Evolutionary conservation across 176 grass and related monocot genomes (phyloP).

Genomic region (Aegilops bicornis): DNA sequence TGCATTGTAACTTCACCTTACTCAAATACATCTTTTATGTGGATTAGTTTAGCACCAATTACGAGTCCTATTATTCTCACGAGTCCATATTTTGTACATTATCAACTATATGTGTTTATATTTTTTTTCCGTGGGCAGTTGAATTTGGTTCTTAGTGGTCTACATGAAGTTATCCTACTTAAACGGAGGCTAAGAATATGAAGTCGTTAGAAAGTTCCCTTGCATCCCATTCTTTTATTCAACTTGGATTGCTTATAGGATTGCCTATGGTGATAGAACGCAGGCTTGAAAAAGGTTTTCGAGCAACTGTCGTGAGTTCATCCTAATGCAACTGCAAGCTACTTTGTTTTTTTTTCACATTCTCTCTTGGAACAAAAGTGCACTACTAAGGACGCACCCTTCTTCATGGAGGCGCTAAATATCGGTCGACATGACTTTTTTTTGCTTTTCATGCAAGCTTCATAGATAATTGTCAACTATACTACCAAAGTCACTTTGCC

Average conservation of each 20-base stretch:
- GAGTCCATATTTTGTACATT: conserved; percentile 51
- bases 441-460: conserved; percentile 90
- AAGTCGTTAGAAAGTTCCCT: conserved; percentile 88
- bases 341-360: conserved; percentile 78
- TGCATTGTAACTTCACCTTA: not conserved
- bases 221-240: conserved; percentile 94
- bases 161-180: conserved; percentile 56
- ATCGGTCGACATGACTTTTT: conserved; percentile 69
- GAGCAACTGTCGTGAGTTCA: conserved; percentile 70
- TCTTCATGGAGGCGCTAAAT: conserved; percentile 80
- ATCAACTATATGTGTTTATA: conserved; percentile 75
- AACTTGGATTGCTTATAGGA: conserved; percentile 77
- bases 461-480: conserved; percentile 83
- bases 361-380: conserved; percentile 90
- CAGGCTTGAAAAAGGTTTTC: conserved; percentile 80
- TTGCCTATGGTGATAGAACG: conserved; percentile 92
- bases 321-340: conserved; percentile 91
- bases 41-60: not conserved
- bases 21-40: not conserved
- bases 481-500: conserved; percentile 87
- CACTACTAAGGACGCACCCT: conserved; percentile 87
- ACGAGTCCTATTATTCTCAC: conserved; percentile 18
- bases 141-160: conserved; percentile 91
- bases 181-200: conserved; percentile 60
- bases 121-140: conserved; percentile 91